These are phyloP conservation scores for Crepidotus variabilis DNA, from an alignment of 768 basidiomycete genomes.

Conservation along the genomic window DNA sequence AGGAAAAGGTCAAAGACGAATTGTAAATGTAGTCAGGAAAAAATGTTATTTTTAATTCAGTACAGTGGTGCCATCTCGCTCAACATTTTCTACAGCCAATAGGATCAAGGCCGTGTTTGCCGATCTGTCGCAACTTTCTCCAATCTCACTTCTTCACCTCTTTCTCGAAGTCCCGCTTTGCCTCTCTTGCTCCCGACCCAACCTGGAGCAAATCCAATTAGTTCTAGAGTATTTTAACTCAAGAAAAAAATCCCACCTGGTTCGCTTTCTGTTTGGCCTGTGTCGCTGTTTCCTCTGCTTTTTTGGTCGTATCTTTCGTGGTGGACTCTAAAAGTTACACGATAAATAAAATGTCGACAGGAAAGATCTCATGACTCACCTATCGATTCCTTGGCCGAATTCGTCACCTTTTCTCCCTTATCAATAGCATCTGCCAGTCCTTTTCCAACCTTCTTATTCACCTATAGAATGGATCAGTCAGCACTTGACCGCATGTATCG, in stretches of 20 bases:
- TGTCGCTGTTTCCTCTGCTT: constrained; percentile 21
- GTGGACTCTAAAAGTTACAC: constrained; percentile 26
- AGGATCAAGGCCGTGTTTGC: constrained; percentile 14
- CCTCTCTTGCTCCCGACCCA: constrained; percentile 26
- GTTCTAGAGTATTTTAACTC: background rate
- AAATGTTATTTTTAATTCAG: constrained; percentile 15
- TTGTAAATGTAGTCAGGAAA: background rate
- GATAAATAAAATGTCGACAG: background rate
- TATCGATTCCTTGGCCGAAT: constrained; percentile 37
- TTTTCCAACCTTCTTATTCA: constrained; percentile 42
- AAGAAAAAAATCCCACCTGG: constrained; percentile 6
- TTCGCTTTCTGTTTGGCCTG: constrained; percentile 20
- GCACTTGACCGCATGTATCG: background rate
- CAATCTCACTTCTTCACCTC: constrained; percentile 15
- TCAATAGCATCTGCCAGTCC: constrained; percentile 45
- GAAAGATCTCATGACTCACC: constrained; percentile 22
- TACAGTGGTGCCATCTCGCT: constrained; percentile 31
- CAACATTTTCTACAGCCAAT: constrained; percentile 34
- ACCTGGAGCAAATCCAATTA: constrained; percentile 19
- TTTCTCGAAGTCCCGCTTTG: constrained; percentile 32
- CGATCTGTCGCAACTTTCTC: background rate
- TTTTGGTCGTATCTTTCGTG: constrained; percentile 28
- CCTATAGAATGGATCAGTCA: constrained; percentile 19
- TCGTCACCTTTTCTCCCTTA: constrained; percentile 38
- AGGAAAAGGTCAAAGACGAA: background rate